Conservation (phyloP, 805 yeast genomes). For the Metschnikowia orientalis region DNA sequence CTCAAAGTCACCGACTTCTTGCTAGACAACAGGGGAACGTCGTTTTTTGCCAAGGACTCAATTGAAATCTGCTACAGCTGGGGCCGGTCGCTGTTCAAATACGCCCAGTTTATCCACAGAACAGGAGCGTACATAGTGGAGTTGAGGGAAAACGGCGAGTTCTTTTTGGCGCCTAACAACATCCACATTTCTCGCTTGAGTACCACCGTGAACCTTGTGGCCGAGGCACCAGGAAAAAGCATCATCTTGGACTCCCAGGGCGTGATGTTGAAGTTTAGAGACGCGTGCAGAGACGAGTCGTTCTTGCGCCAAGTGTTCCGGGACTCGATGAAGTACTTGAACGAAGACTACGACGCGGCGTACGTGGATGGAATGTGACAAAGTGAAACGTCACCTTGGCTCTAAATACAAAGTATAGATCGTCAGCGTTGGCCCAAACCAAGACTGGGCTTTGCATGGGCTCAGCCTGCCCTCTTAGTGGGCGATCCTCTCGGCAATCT, state of each 20-base stretch:
- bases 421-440: background rate
- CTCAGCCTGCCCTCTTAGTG: constrained; percentile 18
- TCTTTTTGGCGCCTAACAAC: constrained; percentile 83
- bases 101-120: constrained; percentile 83
- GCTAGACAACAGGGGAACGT: constrained; percentile 74
- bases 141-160: constrained; percentile 69
- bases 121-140: constrained; percentile 91
- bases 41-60: constrained; percentile 47
- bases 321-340: constrained; percentile 53
- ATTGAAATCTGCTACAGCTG: constrained; percentile 81
- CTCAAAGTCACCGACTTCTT: constrained; percentile 69
- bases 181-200: constrained; percentile 73
- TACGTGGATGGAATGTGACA: constrained; percentile 12
- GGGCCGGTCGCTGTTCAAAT: constrained; percentile 82
- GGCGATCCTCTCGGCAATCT: constrained; percentile 82
- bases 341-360: constrained; percentile 24
- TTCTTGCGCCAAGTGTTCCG: constrained; percentile 50
- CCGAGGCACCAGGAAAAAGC: constrained; percentile 26
- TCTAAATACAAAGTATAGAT: background rate
- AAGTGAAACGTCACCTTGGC: background rate
- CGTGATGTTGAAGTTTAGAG: constrained; percentile 65
- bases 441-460: background rate
- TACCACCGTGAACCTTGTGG: constrained; percentile 28
- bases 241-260: constrained; percentile 61
- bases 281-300: constrained; percentile 51